Conservation (phyloP, 805 yeast genomes). For the Metschnikowia orientalis region DNA sequence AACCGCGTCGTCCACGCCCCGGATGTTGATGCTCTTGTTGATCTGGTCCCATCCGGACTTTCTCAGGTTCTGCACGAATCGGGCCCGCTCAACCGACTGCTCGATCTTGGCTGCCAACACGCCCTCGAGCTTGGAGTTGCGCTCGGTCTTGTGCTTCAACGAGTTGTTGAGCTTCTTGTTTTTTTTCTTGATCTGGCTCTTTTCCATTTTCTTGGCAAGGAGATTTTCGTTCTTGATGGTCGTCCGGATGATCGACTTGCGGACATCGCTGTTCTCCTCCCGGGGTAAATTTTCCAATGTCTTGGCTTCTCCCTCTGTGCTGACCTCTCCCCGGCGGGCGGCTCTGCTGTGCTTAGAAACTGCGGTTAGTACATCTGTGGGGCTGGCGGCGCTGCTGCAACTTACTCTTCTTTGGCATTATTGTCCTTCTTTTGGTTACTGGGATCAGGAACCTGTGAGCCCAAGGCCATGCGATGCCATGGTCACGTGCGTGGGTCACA, state of each 20-base stretch:
- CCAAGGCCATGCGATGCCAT: too few relatives aligned
- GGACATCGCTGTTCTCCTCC: constrained; percentile 53
- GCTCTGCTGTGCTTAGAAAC: constrained; percentile 72
- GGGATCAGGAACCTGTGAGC: neutral
- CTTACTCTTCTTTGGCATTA: constrained; percentile 41
- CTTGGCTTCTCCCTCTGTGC: constrained; percentile 43
- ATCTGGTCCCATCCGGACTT: constrained; percentile 72
- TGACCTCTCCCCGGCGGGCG: constrained; percentile 62
- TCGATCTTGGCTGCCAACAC: constrained; percentile 58
- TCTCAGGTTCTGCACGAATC: constrained; percentile 55
- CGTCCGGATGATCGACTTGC: constrained; percentile 63
- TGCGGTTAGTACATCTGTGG: constrained; percentile 20
- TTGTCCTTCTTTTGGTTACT: neutral
- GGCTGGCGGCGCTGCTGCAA: constrained; percentile 2
- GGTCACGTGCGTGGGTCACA: too few relatives aligned
- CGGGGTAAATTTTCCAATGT: constrained; percentile 53
- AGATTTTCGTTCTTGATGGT: constrained; percentile 62
- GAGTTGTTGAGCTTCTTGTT: constrained; percentile 30
- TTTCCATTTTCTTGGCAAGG: constrained; percentile 51
- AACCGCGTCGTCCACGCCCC: constrained; percentile 9
- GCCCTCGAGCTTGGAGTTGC: constrained; percentile 50
- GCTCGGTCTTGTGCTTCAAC: constrained; percentile 38
- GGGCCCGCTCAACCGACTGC: constrained; percentile 61
- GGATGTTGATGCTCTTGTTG: constrained; percentile 44
- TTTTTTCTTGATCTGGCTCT: constrained; percentile 27